Base-by-base conservation (phyloP, 2,329 filamentous ascomycete genomes). In the Aspergillaceae sp. region DNA sequence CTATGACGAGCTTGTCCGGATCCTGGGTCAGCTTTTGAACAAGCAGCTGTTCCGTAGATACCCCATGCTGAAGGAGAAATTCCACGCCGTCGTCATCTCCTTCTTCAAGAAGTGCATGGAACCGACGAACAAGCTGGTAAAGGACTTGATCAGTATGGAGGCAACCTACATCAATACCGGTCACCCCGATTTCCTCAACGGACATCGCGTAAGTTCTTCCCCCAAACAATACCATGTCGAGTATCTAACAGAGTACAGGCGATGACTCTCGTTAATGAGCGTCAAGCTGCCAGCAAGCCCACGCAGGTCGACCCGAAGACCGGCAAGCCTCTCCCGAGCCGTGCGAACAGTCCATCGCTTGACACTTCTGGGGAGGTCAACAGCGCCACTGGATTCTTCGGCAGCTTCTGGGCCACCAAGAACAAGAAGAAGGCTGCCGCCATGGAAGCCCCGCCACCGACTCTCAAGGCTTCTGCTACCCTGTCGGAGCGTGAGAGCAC, bases 381-480 rank as follows among this genome's bases (percentile, higher is more conserved):
- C 50, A 87, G 87, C 63, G 50, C 53, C n/a, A 74, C 78, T 49
- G 89, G 91, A 34, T 98, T 98, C 78, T 98, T 98, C 60, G 92
- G 92, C 57, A 94, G 87, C 62, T 98, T 98, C 79, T 98, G 96
- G 65, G 88, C 92, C 7, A 90, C 87, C 63, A 98, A 97, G 80
- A 98, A 97, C 75, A 98, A 97, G 83, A 98, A 98, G 84, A 97
- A 96, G 83, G 94, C 94, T 73, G 92, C 92, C n/a, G 90, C 91
- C 41, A 98, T 98, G 92, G 92, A 98, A 67, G 77, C 92, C 9
- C 92, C 92, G 35, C 92, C 92, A 51, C 81, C 92, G 29, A 91
- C 82, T 37, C 80, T 98, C 48, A 98, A 96, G 75, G 92, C 92
- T 32, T 94, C 88, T 3, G 91, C 92, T 37, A 94, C 84, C 28